Evolutionary conservation across 345 rosid species (phyloP), one percentile per base, ranked within the genome.

Genomic region (Dimocarpus longan): DNA sequence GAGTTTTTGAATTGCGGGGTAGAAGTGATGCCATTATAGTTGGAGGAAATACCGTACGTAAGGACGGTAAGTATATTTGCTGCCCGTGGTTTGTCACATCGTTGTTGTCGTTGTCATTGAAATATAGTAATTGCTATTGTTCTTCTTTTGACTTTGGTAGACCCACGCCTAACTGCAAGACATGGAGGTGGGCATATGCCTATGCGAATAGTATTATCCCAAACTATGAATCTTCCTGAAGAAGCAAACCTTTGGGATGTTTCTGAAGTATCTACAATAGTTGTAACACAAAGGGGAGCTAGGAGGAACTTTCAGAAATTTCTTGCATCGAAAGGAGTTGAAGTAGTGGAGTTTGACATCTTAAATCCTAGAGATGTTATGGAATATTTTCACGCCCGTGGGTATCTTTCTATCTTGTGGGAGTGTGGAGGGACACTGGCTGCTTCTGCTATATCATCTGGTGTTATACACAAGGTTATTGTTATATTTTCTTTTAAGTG

Each of bases 301-400:
- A 89, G 92, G 86, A 94, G 86, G 91, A 88, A 89, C 78, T 94
- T 88, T 80, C 99, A 94, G 82, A 96, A 88, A 76, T 83, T 79
- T 74, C 91, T 96, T 76, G 92, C 95, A 63, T 89, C 97, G 44
- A 90, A 91, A 82, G 97, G 97, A 79, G 97, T 95, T 84, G 97
- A 95, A 75, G 97, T 95, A 68, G 98, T 94, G 88, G 98, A 95
- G 85, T 91, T 95, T 83, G 99, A 95, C 72, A 88, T 95, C 87
- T 84, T 95, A 82, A 95, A 91, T 78, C 91, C 98, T 0, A 93
- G 94, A 89, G 97, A 95, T 40, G 96, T 91, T 69, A 92, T 95
- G 99, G 98, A 92, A 79, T 94, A 95, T 86, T 92, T 95, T 78
- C 94, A 92, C 19, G 91, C 86, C 63, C 97, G 97, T 69, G 98